Base-by-base conservation (phyloP, 2,329 filamentous ascomycete genomes). In the Aureobasidium sp. region DNA sequence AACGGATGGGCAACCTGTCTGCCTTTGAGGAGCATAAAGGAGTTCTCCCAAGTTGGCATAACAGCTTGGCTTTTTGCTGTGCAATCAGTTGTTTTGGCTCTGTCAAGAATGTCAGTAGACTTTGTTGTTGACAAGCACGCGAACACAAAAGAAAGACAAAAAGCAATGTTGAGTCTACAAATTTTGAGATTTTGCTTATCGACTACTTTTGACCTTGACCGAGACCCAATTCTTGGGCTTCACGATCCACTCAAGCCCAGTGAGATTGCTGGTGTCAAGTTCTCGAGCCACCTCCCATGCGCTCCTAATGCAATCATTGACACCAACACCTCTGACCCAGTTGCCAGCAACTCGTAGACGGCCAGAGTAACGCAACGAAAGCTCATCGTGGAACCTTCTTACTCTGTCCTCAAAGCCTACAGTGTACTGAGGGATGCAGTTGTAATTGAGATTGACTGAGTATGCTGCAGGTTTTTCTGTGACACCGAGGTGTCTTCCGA, bases 371-470 rank as follows among this genome's bases (percentile, higher is more conserved):
- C 77, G 75, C 3, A 76, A 64, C 36, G 75, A 70, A 5, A 90
- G 78, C 58, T 86, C 78, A 2, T 74, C 68, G 68, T 87, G 80
- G 1, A 86, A 82, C 1, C 73, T 71, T 25, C 74, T 75, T 78
- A 95, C 84, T 63, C 83, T 81, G 9, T 78, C 73, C 29, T 83
- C 75, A 74, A 97, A 93, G 39, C 91, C 91, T 1, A 96, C 86
- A 0, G 81, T 83, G 73, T 96, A 95, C 76, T 99, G 94, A 12
- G 94, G 93, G 66, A 99, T 94, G 71, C 91, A 96, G 65, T 94
- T 81, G 63, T 78, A 77, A 61, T 86, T 80, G 48, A 89, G 68
- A 62, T 82, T 82, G 17, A 86, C 86, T 63, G 83, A 78, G 37
- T 82, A 82, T n/a, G 85, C 78, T 20, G 79, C 78, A 0, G 88